Evolutionary conservation across 1,284 basidiomycete species (phyloP).

Genomic region (Pseudozyma flocculosa): DNA sequence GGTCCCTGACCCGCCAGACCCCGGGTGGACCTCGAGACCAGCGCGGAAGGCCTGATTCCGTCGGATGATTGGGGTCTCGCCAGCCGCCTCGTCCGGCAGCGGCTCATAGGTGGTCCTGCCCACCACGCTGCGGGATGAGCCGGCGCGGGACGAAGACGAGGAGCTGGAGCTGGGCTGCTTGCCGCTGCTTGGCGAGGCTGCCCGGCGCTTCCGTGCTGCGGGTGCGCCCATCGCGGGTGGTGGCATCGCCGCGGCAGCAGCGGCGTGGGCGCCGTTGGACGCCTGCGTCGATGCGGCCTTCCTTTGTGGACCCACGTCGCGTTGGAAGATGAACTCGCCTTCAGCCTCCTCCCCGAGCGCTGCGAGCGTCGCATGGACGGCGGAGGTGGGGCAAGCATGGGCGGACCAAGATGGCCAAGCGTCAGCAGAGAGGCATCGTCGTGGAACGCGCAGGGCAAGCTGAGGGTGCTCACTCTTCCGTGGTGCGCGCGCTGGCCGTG

Average conservation of each 20-base stretch:
- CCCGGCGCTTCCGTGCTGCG: constrained; percentile 11
- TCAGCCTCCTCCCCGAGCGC: constrained; percentile 25
- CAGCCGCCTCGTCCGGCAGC: constrained; percentile 26
- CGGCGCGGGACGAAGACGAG: background rate
- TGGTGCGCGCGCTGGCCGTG: background rate
- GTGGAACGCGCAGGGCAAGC: too few species aligned
- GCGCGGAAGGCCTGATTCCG: constrained; percentile 34
- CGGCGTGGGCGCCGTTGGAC: background rate
- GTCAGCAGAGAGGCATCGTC: too few species aligned
- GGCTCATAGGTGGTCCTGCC: constrained; percentile 33
- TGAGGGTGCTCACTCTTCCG: constrained; percentile 7
- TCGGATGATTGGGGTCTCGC: constrained; percentile 39
- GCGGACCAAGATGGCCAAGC: too few species aligned
- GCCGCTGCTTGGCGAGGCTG: constrained; percentile 5
- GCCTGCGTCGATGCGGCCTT: background rate
- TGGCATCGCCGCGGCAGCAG: background rate
- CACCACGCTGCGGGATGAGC: background rate
- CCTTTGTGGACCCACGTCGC: constrained; percentile 3
- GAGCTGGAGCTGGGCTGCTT: background rate
- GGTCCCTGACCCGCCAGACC: constrained; percentile 21
- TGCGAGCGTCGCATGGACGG: too few species aligned
- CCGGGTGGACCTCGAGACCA: constrained; percentile 28
- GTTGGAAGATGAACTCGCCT: constrained; percentile 39
- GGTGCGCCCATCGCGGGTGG: background rate
- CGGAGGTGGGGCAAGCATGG: too few species aligned